These are phyloP conservation scores for Podaxis sp. DNA, from an alignment of 768 basidiomycete genomes.

Conservation along the genomic window DNA sequence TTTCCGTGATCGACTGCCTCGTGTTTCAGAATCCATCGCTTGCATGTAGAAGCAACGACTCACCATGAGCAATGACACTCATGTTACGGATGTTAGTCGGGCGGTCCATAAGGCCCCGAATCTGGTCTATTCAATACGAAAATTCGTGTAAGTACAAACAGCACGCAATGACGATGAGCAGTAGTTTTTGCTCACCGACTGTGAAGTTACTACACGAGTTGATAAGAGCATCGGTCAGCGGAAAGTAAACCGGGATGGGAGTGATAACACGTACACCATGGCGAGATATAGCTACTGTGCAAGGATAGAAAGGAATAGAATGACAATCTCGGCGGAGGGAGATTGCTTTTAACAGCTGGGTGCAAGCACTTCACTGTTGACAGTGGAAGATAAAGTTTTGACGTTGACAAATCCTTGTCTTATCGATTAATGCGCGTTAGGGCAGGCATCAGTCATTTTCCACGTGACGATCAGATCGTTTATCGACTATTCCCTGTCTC, in stretches of 20 bases:
- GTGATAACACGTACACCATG: conserved; percentile 73
- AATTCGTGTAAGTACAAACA: conserved; percentile 17
- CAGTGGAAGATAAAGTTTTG: conserved; percentile 38
- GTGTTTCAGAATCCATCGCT: conserved; percentile 14
- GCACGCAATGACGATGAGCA: not conserved
- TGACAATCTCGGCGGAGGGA: conserved; percentile 30
- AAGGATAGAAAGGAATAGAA: conserved; percentile 20
- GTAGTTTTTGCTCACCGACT: conserved; percentile 56
- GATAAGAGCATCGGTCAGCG: conserved; percentile 32
- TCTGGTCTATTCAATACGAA: conserved; percentile 59
- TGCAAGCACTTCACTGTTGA: conserved; percentile 36
- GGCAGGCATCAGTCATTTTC: conserved; percentile 26
- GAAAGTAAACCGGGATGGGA: conserved; percentile 16
- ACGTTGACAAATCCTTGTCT: conserved; percentile 36
- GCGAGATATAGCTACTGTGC: conserved; percentile 48
- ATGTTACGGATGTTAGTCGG: conserved; percentile 94
- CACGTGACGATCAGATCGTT: conserved; percentile 3
- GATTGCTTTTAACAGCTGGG: conserved; percentile 33
- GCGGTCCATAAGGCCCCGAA: conserved; percentile 84
- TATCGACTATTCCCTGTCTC: not conserved
- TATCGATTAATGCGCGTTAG: conserved; percentile 40
- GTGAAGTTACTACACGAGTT: conserved; percentile 75
- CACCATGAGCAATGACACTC: conserved; percentile 92
- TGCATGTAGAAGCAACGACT: conserved; percentile 28
- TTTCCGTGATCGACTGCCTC: conserved; percentile 97